Conservation (phyloP, 2,329 filamentous ascomycete species). For the Plenodomus lindquistii region DNA sequence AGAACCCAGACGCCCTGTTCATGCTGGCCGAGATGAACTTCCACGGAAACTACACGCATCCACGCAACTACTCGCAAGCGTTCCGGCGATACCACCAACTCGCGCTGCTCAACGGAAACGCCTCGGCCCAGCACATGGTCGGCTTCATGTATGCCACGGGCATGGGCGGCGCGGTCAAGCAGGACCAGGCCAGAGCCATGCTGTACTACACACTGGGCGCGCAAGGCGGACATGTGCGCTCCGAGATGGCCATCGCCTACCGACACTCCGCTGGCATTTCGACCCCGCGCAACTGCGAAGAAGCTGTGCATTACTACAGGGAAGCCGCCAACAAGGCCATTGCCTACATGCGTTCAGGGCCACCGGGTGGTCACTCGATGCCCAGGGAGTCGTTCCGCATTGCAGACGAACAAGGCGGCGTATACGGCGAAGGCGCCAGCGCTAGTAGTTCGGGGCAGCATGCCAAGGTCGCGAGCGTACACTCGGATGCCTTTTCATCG, state of each 20-base stretch:
- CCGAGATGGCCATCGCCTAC: conserved; percentile 92
- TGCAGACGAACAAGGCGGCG: conserved; percentile 86
- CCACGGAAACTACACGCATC: conserved; percentile 89
- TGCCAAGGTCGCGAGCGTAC: conserved; percentile 71
- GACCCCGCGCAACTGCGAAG: conserved; percentile 82
- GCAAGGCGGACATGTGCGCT: conserved; percentile 76
- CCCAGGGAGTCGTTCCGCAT: conserved; percentile 79
- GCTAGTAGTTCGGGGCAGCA: conserved; percentile 84
- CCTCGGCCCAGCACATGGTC: conserved; percentile 92
- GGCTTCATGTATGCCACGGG: conserved; percentile 96
- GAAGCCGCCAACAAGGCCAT: conserved; percentile 92
- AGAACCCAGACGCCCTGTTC: conserved; percentile 81
- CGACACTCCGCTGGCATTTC: conserved; percentile 85
- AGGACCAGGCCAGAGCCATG: conserved; percentile 87
- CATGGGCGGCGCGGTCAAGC: conserved; percentile 76
- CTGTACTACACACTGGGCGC: conserved; percentile 96
- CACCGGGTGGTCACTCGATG: conserved; percentile 82
- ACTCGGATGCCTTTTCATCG: conserved; percentile 80
- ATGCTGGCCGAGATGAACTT: conserved; percentile 94
- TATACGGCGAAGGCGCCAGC: conserved; percentile 95
- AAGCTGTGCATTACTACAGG: conserved; percentile 87
- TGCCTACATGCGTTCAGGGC: conserved; percentile 82
- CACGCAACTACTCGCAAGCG: conserved; percentile 76
- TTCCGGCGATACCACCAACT: conserved; percentile 82
- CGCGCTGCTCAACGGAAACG: conserved; percentile 78